A percentile compares a stretch with the other conserved stretches of the same genome.
Evolutionary conservation across 495 filamentous ascomycete genomes (phyloP).

Genomic region (Talaromyces borbonicus): DNA sequence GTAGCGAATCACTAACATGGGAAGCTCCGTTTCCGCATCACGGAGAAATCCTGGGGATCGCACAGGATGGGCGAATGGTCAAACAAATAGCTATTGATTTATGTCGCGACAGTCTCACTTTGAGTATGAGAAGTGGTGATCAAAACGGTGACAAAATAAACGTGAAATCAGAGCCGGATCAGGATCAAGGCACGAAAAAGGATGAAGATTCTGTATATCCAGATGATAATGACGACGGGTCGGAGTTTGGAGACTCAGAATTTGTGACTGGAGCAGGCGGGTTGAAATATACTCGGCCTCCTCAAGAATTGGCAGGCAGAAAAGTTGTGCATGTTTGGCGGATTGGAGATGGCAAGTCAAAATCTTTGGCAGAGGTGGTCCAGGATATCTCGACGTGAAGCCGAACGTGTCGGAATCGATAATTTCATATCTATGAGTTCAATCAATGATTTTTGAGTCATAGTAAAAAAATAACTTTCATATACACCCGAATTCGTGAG

Average conservation of each 20-base stretch:
- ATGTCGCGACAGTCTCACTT: slow-evolving; percentile 22
- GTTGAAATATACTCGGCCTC: slow-evolving; percentile 3
- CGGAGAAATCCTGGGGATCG: slow-evolving; percentile 25
- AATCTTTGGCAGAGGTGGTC: slow-evolving; percentile 3
- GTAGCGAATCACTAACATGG: slow-evolving; percentile 14
- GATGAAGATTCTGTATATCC: neutral
- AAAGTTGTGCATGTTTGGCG: neutral
- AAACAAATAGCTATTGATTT: slow-evolving; percentile 30
- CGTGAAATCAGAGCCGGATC: neutral
- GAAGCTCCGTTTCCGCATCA: slow-evolving; percentile 31
- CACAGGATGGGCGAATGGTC: slow-evolving; percentile 12
- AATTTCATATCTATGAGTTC: too few relatives aligned
- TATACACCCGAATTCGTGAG: too few relatives aligned
- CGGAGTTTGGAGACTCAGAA: neutral
- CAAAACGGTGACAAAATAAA: neutral
- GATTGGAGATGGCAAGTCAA: neutral
- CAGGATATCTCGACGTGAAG: slow-evolving; percentile 5
- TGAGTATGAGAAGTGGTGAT: slow-evolving; percentile 7
- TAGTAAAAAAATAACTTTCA: too few relatives aligned
- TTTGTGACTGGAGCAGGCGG: neutral
- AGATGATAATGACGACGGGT: neutral
- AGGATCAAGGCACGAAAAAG: neutral
- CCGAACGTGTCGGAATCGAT: too few relatives aligned
- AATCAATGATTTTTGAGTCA: too few relatives aligned
- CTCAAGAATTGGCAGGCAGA: neutral